Conservation (phyloP, 345 rosid species). For the Ceriops decandra region DNA sequence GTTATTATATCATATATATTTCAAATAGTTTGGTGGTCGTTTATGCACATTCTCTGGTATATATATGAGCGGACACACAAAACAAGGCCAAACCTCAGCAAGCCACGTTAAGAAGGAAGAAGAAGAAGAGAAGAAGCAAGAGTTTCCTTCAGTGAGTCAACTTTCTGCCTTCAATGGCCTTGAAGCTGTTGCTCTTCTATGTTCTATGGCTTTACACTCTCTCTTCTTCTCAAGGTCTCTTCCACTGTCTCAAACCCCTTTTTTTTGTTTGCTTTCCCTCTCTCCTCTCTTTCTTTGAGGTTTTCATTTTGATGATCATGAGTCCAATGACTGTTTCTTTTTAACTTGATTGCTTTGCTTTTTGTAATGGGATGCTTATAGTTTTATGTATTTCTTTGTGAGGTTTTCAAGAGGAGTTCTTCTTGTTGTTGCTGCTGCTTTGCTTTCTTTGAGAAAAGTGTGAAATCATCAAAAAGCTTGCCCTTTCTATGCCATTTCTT, state of each 20-base stretch:
- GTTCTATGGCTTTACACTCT: slow-evolving; percentile 15
- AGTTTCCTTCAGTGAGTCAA: background rate
- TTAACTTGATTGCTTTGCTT: no score
- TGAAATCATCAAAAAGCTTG: no score
- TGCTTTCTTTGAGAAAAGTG: no score
- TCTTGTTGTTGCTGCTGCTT: no score
- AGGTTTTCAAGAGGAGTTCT: no score
- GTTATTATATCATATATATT: background rate
- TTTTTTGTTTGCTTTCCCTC: background rate
- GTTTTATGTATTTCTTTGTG: no score
- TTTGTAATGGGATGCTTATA: no score
- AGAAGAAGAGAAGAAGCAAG: background rate
- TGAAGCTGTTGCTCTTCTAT: slow-evolving; percentile 6
- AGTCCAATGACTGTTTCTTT: background rate
- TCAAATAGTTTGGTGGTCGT: background rate
- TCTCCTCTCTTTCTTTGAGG: background rate
- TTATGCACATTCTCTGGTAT: background rate
- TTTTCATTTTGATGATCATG: background rate
- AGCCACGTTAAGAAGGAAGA: slow-evolving; percentile 23
- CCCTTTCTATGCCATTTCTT: background rate
- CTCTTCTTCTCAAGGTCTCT: slow-evolving; percentile 22
- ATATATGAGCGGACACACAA: background rate
- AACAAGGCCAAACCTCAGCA: slow-evolving; percentile 25
- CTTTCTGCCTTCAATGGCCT: slow-evolving; percentile 16
- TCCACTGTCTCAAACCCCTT: background rate